Percentiles rank a stretch among this genome's conserved stretches.
Conservation (phyloP, 208 protist genomes). For the Leishmania tarentolae region DNA sequence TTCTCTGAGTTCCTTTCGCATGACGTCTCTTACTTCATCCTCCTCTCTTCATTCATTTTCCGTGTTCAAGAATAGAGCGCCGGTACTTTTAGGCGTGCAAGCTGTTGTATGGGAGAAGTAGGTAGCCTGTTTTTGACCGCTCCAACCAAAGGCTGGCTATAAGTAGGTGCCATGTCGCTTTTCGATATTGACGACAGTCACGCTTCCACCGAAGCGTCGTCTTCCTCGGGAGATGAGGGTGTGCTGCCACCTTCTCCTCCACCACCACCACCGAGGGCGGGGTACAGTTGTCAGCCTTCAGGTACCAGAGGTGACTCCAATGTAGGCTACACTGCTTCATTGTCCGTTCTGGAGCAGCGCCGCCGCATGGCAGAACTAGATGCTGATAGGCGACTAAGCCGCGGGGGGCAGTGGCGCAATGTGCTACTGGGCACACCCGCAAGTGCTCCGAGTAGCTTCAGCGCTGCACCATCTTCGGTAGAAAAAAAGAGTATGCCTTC, state of each 20-base stretch:
- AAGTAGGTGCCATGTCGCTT: constrained; percentile 21
- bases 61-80: rapidly evolving
- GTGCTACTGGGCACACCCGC: not conserved
- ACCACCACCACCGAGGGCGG: constrained; percentile 1
- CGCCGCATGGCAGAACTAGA: constrained; percentile 26
- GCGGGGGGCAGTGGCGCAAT: constrained; percentile 11
- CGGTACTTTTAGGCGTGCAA: not conserved
- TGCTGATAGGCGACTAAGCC: constrained; percentile 1
- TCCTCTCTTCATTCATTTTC: not conserved
- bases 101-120: not conserved
- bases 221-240: constrained; percentile 19
- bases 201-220: constrained; percentile 3
- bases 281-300: not conserved
- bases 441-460: not conserved
- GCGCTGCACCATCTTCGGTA: not conserved
- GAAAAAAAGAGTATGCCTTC: not conserved
- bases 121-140: not conserved
- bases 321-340: not conserved
- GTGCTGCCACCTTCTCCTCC: constrained; percentile 5
- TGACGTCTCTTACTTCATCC: not conserved
- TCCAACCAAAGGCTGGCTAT: rapidly evolving
- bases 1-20: not conserved
- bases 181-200: constrained; percentile 31
- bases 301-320: not conserved
- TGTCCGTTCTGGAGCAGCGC: constrained; percentile 26